phyloP scores from a whole-genome alignment of 1,139 yeast genomes.

The Kurtzmaniella natalensis region DNA sequence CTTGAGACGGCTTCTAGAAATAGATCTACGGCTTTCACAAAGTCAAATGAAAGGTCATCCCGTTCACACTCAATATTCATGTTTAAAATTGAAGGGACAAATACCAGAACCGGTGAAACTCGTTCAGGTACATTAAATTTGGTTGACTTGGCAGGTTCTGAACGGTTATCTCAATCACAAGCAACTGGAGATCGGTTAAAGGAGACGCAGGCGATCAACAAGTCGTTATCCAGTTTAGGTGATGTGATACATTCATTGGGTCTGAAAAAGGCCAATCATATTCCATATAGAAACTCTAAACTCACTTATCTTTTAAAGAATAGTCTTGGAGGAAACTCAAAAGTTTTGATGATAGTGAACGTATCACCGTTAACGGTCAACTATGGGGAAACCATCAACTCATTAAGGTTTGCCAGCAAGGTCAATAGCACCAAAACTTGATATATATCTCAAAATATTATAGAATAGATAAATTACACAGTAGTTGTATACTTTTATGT shows the following conservation, averaged over 20 bases:
- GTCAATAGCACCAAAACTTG: conserved; percentile 55
- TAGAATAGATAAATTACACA: not conserved
- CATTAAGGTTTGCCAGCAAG: conserved; percentile 85
- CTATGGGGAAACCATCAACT: conserved; percentile 74
- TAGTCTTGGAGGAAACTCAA: conserved; percentile 81
- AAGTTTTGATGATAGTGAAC: conserved; percentile 91
- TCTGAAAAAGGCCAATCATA: conserved; percentile 21
- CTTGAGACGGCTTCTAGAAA: conserved; percentile 54
- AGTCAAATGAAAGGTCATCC: conserved; percentile 74
- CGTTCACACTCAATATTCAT: conserved; percentile 70
- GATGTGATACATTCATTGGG: conserved; percentile 83
- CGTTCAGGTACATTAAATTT: conserved; percentile 66
- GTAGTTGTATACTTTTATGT: conserved; percentile 2
- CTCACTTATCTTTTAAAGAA: conserved; percentile 80
- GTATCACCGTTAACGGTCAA: conserved; percentile 66
- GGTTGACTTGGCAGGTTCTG: conserved; percentile 87
- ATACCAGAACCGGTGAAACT: conserved; percentile 44
- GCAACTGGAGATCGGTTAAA: conserved; percentile 75
- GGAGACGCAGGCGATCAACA: conserved; percentile 89
- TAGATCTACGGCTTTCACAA: conserved; percentile 80
- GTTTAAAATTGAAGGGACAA: conserved; percentile 54
- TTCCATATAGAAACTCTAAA: conserved; percentile 55
- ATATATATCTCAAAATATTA: not conserved
- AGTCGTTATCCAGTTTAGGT: conserved; percentile 82
- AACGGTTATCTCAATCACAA: conserved; percentile 71